Evolutionary conservation across 2,329 filamentous ascomycete species (phyloP).

Genomic region (Xylariaceae sp.): DNA sequence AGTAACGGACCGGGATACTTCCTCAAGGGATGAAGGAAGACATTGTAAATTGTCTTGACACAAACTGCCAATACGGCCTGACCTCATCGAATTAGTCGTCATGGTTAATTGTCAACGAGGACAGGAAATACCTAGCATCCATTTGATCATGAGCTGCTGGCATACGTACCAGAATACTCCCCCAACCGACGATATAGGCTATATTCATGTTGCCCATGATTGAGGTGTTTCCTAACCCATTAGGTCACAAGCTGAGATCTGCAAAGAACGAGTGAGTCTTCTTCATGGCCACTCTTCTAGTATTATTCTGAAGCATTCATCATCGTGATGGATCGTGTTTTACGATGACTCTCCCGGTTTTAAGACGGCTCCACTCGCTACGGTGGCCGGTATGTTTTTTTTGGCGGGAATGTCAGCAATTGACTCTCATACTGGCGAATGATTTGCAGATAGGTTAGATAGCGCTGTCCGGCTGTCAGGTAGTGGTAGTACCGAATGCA

Average conservation of each 20-base stretch:
- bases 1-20: constrained; percentile 12
- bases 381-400: not conserved
- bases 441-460: not conserved
- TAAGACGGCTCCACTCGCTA: not conserved
- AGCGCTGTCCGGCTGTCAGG: not conserved
- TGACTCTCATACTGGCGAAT: too few relatives aligned
- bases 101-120: not conserved
- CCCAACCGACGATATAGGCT: not conserved
- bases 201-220: not conserved
- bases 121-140: not conserved
- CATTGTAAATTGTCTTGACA: constrained; percentile 7
- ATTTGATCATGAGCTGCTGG: not conserved
- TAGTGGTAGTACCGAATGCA: too few relatives aligned
- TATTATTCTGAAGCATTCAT: not conserved
- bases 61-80: not conserved
- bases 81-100: not conserved
- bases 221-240: not conserved
- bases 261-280: not conserved
- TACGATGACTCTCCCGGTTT: not conserved
- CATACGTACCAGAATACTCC: not conserved
- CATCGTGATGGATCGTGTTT: not conserved
- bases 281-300: not conserved
- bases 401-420: not conserved
- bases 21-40: constrained; percentile 13
- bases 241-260: not conserved